phyloP scores from a whole-genome alignment of 208 protist species.

The Tritrichomonas foetus region DNA sequence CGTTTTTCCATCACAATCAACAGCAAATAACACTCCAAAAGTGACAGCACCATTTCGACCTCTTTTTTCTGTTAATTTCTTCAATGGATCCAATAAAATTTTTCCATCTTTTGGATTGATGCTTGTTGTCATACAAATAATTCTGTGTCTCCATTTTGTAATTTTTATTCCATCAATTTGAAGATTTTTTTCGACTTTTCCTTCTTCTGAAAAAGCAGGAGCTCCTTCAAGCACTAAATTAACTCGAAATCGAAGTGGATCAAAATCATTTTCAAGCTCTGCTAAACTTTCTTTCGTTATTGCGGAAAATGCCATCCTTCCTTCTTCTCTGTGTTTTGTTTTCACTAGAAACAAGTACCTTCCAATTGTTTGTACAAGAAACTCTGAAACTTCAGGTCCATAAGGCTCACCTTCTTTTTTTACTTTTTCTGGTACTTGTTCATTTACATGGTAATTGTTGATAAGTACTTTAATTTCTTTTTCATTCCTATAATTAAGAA shows the following conservation, averaged over 20 bases:
- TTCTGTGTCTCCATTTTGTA: background rate
- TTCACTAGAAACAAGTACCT: background rate
- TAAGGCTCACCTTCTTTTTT: background rate
- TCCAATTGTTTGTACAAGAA: background rate
- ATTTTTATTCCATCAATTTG: background rate
- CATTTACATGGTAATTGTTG: background rate
- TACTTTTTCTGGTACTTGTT: background rate
- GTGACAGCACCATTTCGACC: slow-evolving; percentile 21
- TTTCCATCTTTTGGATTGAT: background rate
- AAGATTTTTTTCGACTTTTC: background rate
- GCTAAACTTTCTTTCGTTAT: background rate
- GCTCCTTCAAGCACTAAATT: background rate
- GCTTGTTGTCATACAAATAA: background rate
- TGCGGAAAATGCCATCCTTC: slow-evolving; percentile 26
- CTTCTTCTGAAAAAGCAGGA: slow-evolving; percentile 17
- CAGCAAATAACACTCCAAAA: background rate
- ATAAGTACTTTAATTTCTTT: background rate
- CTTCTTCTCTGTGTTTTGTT: background rate
- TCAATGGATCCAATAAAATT: background rate
- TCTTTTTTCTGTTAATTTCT: background rate
- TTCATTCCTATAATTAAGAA: background rate
- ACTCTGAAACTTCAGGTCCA: background rate
- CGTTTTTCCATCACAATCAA: too few species aligned
- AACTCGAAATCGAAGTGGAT: background rate
- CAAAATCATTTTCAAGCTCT: background rate